These are phyloP conservation scores for Coprinopsis marcescibilis DNA, from an alignment of 768 basidiomycete genomes.

Conservation along the genomic window DNA sequence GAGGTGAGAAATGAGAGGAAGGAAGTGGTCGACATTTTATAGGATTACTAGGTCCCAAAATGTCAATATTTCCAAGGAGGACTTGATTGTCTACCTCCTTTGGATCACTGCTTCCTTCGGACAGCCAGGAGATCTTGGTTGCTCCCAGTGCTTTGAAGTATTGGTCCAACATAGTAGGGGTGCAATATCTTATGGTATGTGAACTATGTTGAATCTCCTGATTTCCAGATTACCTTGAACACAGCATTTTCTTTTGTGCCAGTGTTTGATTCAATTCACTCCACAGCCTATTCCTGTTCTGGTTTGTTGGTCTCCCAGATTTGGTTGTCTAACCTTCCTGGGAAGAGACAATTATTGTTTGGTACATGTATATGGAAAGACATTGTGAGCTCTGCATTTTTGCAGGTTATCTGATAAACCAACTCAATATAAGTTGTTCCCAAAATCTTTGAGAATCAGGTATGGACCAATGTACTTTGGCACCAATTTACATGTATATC, in stretches of 20 bases:
- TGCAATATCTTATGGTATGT: conserved; percentile 19
- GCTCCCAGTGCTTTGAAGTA: conserved; percentile 25
- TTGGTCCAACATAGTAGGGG: conserved; percentile 23
- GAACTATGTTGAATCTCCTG: conserved; percentile 24
- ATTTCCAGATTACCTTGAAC: conserved; percentile 25
- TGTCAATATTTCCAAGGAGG: too few relatives aligned
- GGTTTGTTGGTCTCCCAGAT: conserved; percentile 33
- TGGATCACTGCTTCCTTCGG: too few relatives aligned
- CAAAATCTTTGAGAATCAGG: conserved; percentile 12
- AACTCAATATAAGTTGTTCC: conserved; percentile 14
- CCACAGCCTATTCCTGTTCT: conserved; percentile 33
- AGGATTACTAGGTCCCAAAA: too few relatives aligned
- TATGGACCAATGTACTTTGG: conserved; percentile 22
- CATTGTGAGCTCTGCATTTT: conserved; percentile 16
- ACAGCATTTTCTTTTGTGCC: conserved; percentile 13
- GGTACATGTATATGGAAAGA: conserved; percentile 21
- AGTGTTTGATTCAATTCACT: conserved; percentile 25
- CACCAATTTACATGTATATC: conserved; percentile 17
- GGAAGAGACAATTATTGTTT: conserved; percentile 29
- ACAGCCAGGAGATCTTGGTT: too few relatives aligned
- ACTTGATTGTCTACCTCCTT: too few relatives aligned
- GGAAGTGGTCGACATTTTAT: too few relatives aligned
- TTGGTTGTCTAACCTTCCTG: conserved; percentile 17
- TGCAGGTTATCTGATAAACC: conserved; percentile 14
- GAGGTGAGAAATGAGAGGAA: too few relatives aligned